phyloP scores from a whole-genome alignment of 1,284 basidiomycete genomes.

The Phylloporus sp. region DNA sequence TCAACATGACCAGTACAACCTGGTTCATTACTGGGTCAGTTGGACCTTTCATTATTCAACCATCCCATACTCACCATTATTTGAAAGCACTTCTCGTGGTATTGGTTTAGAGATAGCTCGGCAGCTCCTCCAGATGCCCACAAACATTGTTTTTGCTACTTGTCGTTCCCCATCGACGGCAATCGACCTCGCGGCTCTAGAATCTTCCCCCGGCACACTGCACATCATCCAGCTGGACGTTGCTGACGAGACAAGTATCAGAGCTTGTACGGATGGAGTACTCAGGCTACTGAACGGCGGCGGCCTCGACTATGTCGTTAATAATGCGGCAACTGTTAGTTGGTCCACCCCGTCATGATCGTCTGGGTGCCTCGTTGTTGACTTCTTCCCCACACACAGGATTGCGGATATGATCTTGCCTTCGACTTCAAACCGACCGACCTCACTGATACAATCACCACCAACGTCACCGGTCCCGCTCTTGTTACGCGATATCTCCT shows the following conservation, averaged over 20 bases:
- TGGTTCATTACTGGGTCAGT: no score
- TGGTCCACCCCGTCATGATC: no score
- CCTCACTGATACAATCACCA: slow-evolving; percentile 31
- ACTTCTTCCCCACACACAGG: neutral
- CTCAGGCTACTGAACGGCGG: slow-evolving; percentile 32
- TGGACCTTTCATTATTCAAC: no score
- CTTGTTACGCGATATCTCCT: slow-evolving; percentile 39
- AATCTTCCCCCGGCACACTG: slow-evolving; percentile 29
- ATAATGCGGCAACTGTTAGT: slow-evolving; percentile 46
- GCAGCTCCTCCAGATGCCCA: slow-evolving; percentile 38
- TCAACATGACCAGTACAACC: no score
- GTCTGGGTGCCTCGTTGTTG: no score
- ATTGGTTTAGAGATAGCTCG: slow-evolving; percentile 45
- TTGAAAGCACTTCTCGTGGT: slow-evolving; percentile 41
- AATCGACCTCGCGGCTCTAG: slow-evolving; percentile 31
- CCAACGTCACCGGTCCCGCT: slow-evolving; percentile 44
- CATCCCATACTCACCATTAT: no score
- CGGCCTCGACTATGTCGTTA: slow-evolving; percentile 44
- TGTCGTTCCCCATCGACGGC: slow-evolving; percentile 42
- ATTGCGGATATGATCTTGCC: no score
- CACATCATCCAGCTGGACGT: slow-evolving; percentile 43
- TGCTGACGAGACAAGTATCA: slow-evolving; percentile 35
- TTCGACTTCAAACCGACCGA: no score
- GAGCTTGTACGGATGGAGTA: slow-evolving; percentile 28
- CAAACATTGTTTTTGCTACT: slow-evolving; percentile 44